phyloP scores from a whole-genome alignment of 768 basidiomycete species.

The Nevesoporus exiguus region DNA sequence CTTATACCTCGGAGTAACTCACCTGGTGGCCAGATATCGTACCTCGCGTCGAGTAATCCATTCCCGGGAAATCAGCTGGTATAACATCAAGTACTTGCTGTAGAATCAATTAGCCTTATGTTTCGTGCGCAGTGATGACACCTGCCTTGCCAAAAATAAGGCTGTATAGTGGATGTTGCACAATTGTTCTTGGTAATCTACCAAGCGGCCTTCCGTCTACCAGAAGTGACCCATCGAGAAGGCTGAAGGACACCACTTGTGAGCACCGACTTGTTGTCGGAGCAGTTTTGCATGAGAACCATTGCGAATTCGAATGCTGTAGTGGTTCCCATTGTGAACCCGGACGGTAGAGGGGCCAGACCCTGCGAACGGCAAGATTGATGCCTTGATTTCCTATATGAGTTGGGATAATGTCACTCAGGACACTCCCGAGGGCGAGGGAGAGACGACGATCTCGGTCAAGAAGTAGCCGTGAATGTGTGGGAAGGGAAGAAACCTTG shows the following conservation, averaged over 20 bases:
- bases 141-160: conserved; percentile 22
- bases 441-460: conserved; percentile 33
- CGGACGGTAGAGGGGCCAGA: conserved; percentile 27
- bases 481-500: background rate
- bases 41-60: conserved; percentile 25
- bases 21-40: conserved; percentile 19
- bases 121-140: background rate
- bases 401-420: conserved; percentile 1
- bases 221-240: conserved; percentile 26
- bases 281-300: conserved; percentile 23
- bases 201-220: conserved; percentile 28
- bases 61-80: conserved; percentile 19
- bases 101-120: background rate
- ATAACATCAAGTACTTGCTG: conserved; percentile 17
- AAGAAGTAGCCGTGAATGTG: conserved; percentile 17
- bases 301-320: conserved; percentile 14
- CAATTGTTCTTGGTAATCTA: conserved; percentile 19
- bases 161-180: conserved; percentile 18
- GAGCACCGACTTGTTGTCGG: conserved; percentile 4
- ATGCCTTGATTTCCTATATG: conserved; percentile 7
- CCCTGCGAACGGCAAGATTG: conserved; percentile 12
- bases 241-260: conserved; percentile 22
- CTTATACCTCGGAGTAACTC: background rate
- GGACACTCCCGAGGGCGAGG: conserved; percentile 15
- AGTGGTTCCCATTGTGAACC: conserved; percentile 21